A percentile compares a stretch with the other conserved stretches of the same genome.
These are phyloP conservation scores for Yarrowia divulgata DNA, from an alignment of 805 yeast species.

Conservation along the genomic window DNA sequence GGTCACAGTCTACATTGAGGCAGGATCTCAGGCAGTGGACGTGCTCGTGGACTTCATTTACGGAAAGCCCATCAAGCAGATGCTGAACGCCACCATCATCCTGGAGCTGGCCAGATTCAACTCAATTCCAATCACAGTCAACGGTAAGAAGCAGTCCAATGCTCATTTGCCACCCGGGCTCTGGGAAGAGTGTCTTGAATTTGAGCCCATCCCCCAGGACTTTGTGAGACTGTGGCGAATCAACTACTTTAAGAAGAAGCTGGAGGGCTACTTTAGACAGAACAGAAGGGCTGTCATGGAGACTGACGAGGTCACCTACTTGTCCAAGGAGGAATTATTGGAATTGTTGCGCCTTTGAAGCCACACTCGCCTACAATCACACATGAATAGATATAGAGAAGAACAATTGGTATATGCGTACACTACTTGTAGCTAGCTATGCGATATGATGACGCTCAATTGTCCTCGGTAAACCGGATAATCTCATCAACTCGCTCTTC, in stretches of 20 bases:
- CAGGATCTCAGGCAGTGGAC: conserved; percentile 12
- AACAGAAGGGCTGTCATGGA: conserved; percentile 16
- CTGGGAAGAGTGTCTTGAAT: conserved; percentile 15
- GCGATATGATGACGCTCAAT: no score
- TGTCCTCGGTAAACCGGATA: not conserved
- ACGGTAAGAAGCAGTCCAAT: not conserved
- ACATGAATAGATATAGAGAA: conserved; percentile 5
- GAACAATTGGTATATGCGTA: not conserved
- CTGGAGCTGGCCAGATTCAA: conserved; percentile 4
- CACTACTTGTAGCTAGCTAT: no score
- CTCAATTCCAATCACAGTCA: not conserved
- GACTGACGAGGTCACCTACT: conserved; percentile 1
- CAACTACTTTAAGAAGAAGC: not conserved
- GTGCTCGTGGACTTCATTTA: conserved; percentile 14
- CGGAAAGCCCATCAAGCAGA: conserved; percentile 14
- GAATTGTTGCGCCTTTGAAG: conserved; percentile 41
- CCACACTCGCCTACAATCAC: not conserved
- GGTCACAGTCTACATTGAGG: conserved; percentile 14
- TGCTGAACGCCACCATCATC: conserved; percentile 11
- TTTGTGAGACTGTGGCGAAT: conserved; percentile 33
- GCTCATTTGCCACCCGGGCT: conserved; percentile 24
- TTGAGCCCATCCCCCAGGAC: conserved; percentile 11
- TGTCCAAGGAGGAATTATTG: conserved; percentile 19
- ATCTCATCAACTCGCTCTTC: conserved; percentile 8
- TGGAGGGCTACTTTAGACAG: conserved; percentile 9